Evolutionary conservation across 345 rosid species (phyloP).

Genomic region (Pseudoturritis turrita): DNA sequence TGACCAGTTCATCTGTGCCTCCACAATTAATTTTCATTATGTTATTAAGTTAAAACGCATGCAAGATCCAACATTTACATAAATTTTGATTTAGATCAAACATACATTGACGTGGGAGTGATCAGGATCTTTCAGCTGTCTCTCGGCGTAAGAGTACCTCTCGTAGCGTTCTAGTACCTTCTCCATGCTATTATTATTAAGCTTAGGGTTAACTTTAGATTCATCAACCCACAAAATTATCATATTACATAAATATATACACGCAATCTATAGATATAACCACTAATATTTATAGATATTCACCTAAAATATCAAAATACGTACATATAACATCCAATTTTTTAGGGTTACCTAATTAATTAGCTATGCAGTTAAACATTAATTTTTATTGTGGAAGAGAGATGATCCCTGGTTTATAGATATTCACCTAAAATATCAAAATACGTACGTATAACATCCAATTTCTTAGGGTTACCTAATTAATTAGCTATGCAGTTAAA

Average conservation of each 20-base stretch:
- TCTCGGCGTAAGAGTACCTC: constrained; percentile 51
- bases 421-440: background rate
- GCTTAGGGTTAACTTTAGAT: background rate
- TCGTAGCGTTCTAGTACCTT: constrained; percentile 65
- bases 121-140: constrained; percentile 39
- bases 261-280: background rate
- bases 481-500: background rate
- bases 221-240: background rate
- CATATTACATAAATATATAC: background rate
- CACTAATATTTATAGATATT: background rate
- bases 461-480: background rate
- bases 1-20: constrained; percentile 65
- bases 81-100: background rate
- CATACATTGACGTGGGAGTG: constrained; percentile 30
- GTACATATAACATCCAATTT: background rate
- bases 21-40: background rate
- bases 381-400: background rate
- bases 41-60: background rate
- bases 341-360: background rate
- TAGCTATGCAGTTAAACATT: background rate
- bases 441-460: background rate
- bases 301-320: background rate
- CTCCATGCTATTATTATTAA: constrained; percentile 54
- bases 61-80: background rate
- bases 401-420: background rate